Conservation (phyloP, 108 stramenopile species). For the Seminavis robusta region DNA sequence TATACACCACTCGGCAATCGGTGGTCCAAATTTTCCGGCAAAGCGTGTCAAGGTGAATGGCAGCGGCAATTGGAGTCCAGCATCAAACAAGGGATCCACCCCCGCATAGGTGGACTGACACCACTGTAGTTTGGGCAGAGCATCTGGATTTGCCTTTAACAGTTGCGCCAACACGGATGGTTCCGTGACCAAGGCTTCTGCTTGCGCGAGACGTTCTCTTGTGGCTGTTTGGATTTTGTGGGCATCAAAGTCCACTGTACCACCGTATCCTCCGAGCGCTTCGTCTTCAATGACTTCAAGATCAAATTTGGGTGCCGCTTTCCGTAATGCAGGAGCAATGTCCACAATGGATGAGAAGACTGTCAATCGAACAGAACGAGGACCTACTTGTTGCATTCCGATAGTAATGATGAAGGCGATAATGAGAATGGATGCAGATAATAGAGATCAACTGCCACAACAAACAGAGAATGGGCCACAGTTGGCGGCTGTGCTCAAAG, state of each 20-base stretch:
- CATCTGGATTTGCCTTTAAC: not conserved
- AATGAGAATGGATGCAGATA: too few relatives aligned
- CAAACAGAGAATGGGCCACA: too few relatives aligned
- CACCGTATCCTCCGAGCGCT: constrained; percentile 36
- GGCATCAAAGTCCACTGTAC: constrained; percentile 40
- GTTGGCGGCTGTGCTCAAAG: too few relatives aligned
- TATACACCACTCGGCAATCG: constrained; percentile 54
- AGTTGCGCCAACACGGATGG: constrained; percentile 37
- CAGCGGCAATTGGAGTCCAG: not conserved
- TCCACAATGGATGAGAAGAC: constrained; percentile 35
- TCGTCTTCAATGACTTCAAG: constrained; percentile 19
- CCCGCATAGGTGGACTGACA: constrained; percentile 53
- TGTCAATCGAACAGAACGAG: too few relatives aligned
- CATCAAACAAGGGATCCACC: constrained; percentile 35
- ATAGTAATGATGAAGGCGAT: too few relatives aligned
- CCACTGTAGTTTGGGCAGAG: constrained; percentile 29
- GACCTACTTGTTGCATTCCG: too few relatives aligned
- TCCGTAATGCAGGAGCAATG: constrained; percentile 18
- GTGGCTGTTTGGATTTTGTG: constrained; percentile 11
- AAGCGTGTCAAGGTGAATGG: constrained; percentile 40
- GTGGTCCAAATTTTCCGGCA: constrained; percentile 49
- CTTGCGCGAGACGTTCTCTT: constrained; percentile 9
- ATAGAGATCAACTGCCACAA: too few relatives aligned
- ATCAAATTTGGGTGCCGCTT: constrained; percentile 1
- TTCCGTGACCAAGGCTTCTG: constrained; percentile 45